Evolutionary conservation across 1,284 basidiomycete species (phyloP).

Genomic region (Pseudozyma hubeiensis): DNA sequence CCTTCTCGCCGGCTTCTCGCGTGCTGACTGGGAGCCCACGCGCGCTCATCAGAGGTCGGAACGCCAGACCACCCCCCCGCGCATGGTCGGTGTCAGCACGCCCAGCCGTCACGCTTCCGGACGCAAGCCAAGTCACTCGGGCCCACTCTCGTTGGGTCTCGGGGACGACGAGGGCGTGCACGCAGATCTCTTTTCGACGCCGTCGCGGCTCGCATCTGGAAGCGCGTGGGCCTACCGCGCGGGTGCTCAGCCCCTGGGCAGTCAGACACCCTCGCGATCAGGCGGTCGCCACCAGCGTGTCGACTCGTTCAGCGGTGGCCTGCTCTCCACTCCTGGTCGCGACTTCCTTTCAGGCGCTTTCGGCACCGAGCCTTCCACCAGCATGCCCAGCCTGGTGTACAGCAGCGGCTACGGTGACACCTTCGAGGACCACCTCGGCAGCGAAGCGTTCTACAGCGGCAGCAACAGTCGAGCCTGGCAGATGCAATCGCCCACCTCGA

Average conservation of each 20-base stretch:
- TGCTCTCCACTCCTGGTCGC: slow-evolving; percentile 41
- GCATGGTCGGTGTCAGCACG: slow-evolving; percentile 40
- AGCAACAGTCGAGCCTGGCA: slow-evolving; percentile 50
- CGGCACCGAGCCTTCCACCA: slow-evolving; percentile 45
- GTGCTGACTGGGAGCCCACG: slow-evolving; percentile 45
- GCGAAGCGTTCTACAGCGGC: slow-evolving; percentile 31
- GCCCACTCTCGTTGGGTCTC: slow-evolving; percentile 36
- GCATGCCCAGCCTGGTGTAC: slow-evolving; percentile 52
- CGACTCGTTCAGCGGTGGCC: slow-evolving; percentile 49
- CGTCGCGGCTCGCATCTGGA: slow-evolving; percentile 51
- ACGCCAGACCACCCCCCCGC: slow-evolving; percentile 38
- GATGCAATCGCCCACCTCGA: slow-evolving; percentile 51
- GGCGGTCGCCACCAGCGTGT: slow-evolving; percentile 39
- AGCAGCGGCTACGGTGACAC: slow-evolving; percentile 44
- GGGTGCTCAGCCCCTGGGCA: slow-evolving; percentile 31
- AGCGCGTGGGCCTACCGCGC: slow-evolving; percentile 40
- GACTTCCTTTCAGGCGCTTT: slow-evolving; percentile 48
- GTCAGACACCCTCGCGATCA: slow-evolving; percentile 46
- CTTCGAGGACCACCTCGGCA: slow-evolving; percentile 34
- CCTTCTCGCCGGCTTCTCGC: slow-evolving; percentile 47
- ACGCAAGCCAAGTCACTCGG: slow-evolving; percentile 38
- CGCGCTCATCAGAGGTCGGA: slow-evolving; percentile 21
- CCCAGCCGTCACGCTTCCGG: slow-evolving; percentile 48
- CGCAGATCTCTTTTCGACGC: slow-evolving; percentile 59
- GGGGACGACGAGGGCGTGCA: slow-evolving; percentile 42